Percentiles rank a stretch among this genome's conserved stretches.
phyloP scores from a whole-genome alignment of 257 asterid genomes.

The Solanum etuberosum region DNA sequence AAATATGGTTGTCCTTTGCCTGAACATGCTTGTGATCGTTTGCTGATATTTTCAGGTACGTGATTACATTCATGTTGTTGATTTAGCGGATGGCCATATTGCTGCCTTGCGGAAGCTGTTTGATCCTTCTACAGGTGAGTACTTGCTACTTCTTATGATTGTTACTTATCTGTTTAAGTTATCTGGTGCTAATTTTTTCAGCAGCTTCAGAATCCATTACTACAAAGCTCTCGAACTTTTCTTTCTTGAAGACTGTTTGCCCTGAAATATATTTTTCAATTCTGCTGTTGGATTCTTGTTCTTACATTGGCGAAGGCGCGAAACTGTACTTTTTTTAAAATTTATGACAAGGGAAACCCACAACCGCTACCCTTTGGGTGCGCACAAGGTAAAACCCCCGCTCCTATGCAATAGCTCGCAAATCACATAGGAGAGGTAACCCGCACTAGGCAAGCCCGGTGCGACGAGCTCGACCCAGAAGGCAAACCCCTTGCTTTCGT shows the following conservation, averaged over 20 bases:
- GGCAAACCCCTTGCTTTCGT: too few species aligned
- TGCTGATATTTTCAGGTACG: not conserved
- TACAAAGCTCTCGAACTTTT: not conserved
- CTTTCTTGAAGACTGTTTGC: not conserved
- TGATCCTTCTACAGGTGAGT: not conserved
- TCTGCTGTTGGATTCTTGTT: not conserved
- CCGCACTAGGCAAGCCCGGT: too few species aligned
- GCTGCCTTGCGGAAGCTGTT: not conserved
- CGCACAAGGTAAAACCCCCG: too few species aligned
- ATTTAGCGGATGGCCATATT: conserved; percentile 1
- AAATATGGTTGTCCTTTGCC: not conserved
- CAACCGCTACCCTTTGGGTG: too few species aligned
- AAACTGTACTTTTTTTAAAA: too few species aligned
- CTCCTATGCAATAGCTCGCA: too few species aligned
- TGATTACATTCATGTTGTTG: conserved; percentile 4
- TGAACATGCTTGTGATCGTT: not conserved
- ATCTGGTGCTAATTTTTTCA: not conserved
- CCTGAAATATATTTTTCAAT: not conserved
- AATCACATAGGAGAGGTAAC: too few species aligned
- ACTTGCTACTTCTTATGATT: not conserved
- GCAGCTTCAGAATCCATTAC: not conserved
- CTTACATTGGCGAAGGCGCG: not conserved
- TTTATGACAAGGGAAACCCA: too few species aligned
- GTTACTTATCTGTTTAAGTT: not conserved
- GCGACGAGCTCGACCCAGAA: too few species aligned